Conservation (phyloP, 768 basidiomycete genomes). For the Termitomyces sp. region DNA sequence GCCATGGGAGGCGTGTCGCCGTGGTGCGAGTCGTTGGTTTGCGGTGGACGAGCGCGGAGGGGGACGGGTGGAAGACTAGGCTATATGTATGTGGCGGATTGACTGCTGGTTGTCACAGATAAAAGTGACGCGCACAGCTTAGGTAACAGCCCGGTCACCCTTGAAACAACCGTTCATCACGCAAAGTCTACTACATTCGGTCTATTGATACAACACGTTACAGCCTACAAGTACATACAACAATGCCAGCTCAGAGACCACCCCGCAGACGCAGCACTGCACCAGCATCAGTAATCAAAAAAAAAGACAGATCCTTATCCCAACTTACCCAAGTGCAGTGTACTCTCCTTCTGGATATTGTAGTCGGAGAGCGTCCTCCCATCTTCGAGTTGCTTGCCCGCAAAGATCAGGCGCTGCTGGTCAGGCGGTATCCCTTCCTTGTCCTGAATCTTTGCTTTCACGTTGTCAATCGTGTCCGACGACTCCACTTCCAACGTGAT, state of each 20-base stretch:
- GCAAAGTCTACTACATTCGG: constrained; percentile 5
- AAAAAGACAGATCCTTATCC: constrained; percentile 4
- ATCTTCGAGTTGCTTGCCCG: constrained; percentile 22
- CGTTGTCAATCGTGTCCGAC: too few relatives aligned
- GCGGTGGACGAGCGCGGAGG: constrained; percentile 19
- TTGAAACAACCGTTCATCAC: constrained; percentile 17
- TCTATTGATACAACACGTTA: constrained; percentile 5
- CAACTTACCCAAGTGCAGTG: constrained; percentile 30
- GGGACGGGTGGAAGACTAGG: constrained; percentile 6
- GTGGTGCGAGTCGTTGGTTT: constrained; percentile 19
- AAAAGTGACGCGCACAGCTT: constrained; percentile 25
- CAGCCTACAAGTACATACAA: neutral
- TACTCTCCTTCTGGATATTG: constrained; percentile 25
- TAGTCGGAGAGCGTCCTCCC: constrained; percentile 22
- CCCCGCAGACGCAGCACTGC: constrained; percentile 43
- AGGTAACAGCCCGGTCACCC: constrained; percentile 17
- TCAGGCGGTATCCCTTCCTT: constrained; percentile 23
- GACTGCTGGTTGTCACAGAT: constrained; percentile 17
- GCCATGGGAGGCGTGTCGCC: constrained; percentile 28
- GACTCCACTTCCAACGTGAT: too few relatives aligned
- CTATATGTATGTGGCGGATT: constrained; percentile 8
- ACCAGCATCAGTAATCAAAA: constrained; percentile 16
- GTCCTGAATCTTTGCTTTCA: too few relatives aligned
- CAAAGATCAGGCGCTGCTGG: constrained; percentile 22
- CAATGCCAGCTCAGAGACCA: constrained; percentile 25